phyloP scores from a whole-genome alignment of 2,329 filamentous ascomycete species.

The Beauveria sp. region DNA sequence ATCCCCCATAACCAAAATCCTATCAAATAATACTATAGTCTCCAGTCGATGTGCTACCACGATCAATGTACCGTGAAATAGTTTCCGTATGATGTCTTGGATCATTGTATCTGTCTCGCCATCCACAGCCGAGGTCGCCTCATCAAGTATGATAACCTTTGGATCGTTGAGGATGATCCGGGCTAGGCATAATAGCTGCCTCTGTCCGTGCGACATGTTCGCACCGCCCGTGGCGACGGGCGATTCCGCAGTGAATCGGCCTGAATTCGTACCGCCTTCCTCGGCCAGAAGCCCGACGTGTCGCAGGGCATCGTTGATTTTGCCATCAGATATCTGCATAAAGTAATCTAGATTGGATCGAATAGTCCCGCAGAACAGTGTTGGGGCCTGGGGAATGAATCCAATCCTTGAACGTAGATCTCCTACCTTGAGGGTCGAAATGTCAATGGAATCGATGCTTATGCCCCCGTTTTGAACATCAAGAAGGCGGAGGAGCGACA shows the following conservation, averaged over 20 bases:
- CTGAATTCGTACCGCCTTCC: not conserved
- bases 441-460: constrained; percentile 6
- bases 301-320: not conserved
- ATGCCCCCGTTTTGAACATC: not conserved
- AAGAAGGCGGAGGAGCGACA: constrained; percentile 1
- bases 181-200: constrained; percentile 4
- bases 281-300: not conserved
- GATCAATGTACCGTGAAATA: not conserved
- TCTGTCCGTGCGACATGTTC: not conserved
- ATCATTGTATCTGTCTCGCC: not conserved
- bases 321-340: not conserved
- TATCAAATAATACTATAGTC: not conserved
- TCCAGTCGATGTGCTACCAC: not conserved
- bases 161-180: constrained; percentile 1
- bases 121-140: constrained; percentile 4
- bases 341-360: not conserved
- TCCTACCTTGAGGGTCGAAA: constrained; percentile 2
- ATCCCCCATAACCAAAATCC: not conserved
- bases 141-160: constrained; percentile 1
- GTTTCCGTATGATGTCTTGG: not conserved
- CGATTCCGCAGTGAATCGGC: not conserved
- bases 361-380: not conserved
- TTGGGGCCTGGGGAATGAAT: not conserved
- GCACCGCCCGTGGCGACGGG: not conserved
- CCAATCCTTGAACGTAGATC: constrained; percentile 11